Conservation (phyloP, 305 asterid genomes). For the Euphrasia arctica region DNA sequence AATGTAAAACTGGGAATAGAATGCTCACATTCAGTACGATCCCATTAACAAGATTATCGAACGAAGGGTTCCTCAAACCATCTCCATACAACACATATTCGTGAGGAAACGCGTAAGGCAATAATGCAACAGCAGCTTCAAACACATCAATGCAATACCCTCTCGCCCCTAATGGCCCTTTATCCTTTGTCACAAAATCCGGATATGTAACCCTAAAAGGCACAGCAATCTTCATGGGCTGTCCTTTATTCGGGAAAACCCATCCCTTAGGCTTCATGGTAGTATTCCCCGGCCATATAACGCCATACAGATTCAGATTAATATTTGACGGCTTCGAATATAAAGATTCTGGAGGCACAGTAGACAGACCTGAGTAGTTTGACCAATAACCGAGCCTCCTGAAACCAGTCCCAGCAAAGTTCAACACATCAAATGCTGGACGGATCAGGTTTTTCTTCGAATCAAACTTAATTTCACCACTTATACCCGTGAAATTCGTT, state of each 20-base stretch:
- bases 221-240: slow-evolving; percentile 64
- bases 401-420: slow-evolving; percentile 54
- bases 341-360: slow-evolving; percentile 32
- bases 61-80: slow-evolving; percentile 69
- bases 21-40: slow-evolving; percentile 65
- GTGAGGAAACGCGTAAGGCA: slow-evolving; percentile 84
- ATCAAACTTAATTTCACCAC: slow-evolving; percentile 64
- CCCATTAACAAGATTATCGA: slow-evolving; percentile 47
- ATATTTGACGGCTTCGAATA: slow-evolving; percentile 48
- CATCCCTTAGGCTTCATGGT: slow-evolving; percentile 70
- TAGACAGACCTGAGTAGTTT: slow-evolving; percentile 69
- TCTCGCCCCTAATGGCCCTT: slow-evolving; percentile 68
- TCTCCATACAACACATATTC: slow-evolving; percentile 65
- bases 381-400: slow-evolving; percentile 86
- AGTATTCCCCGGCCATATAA: slow-evolving; percentile 86
- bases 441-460: slow-evolving; percentile 52
- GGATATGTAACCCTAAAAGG: slow-evolving; percentile 63
- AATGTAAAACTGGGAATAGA: slow-evolving; percentile 5
- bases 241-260: slow-evolving; percentile 89
- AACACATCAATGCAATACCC: slow-evolving; percentile 92
- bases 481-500: slow-evolving; percentile 60
- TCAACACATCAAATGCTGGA: slow-evolving; percentile 79
- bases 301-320: slow-evolving; percentile 48
- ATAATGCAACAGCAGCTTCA: slow-evolving; percentile 77
- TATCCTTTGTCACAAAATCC: slow-evolving; percentile 57